Evolutionary conservation across 106 monocot species (phyloP).

Genomic region (Dendrobium huoshanense): DNA sequence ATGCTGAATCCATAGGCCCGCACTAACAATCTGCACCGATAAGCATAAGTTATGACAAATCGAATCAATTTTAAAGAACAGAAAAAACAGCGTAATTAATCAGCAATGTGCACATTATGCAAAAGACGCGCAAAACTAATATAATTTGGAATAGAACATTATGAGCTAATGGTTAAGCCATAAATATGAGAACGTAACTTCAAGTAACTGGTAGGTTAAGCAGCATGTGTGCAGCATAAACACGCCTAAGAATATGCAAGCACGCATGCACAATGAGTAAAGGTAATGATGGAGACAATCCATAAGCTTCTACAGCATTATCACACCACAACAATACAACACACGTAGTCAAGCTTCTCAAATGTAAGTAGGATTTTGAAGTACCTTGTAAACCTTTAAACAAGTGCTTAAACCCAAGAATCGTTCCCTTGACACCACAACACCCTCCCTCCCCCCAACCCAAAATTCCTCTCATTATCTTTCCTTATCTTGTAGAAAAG

Average conservation of each 20-base stretch:
- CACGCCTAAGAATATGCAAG: background rate
- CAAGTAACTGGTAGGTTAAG: background rate
- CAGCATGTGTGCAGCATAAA: background rate
- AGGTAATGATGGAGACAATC: background rate
- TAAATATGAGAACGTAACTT: background rate
- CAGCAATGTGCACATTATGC: background rate
- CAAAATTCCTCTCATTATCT: no score
- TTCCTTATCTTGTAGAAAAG: no score
- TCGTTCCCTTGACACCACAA: no score
- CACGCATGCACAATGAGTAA: background rate
- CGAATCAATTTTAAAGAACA: background rate
- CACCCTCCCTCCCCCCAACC: no score
- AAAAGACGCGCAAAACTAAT: background rate
- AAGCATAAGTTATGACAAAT: slow-evolving; percentile 1
- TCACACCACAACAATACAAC: background rate
- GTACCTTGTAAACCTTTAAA: background rate
- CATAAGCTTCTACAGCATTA: background rate
- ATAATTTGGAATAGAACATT: background rate
- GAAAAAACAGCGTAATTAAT: background rate
- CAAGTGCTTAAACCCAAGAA: background rate
- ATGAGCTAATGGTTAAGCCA: background rate
- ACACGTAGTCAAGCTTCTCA: background rate
- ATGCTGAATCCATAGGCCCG: slow-evolving; percentile 57
- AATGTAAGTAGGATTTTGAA: background rate
- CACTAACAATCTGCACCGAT: slow-evolving; percentile 62